Conservation (phyloP, 768 basidiomycete species). For the Leccinum fibrillosum region DNA sequence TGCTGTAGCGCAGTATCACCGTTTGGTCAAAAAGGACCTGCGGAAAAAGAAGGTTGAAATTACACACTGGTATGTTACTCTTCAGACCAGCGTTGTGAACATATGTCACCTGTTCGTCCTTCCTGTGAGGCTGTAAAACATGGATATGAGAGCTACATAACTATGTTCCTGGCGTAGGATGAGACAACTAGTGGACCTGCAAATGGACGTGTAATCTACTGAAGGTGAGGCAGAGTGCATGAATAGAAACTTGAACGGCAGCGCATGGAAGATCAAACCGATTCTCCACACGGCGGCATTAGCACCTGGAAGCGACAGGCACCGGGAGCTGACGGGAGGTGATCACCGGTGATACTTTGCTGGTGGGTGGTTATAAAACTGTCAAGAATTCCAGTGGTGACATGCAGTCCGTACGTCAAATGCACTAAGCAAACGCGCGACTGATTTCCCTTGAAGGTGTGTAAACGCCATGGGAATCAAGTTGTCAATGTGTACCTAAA, state of each 20-base stretch:
- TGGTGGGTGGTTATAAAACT: slow-evolving; percentile 32
- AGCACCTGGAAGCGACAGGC: slow-evolving; percentile 17
- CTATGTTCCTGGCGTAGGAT: slow-evolving; percentile 7
- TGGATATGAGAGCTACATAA: slow-evolving; percentile 23
- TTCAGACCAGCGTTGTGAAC: background rate
- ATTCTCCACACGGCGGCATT: slow-evolving; percentile 42
- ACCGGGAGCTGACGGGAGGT: background rate
- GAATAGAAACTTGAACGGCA: slow-evolving; percentile 26
- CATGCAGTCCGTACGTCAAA: slow-evolving; percentile 13
- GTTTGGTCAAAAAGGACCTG: slow-evolving; percentile 3
- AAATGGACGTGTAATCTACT: background rate
- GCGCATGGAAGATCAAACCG: slow-evolving; percentile 35
- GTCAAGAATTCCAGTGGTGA: slow-evolving; percentile 38
- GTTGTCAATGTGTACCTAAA: background rate
- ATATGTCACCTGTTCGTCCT: slow-evolving; percentile 35
- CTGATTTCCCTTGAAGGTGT: background rate
- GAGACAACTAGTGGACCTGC: background rate
- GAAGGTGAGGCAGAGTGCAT: slow-evolving; percentile 35
- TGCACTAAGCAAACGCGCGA: background rate
- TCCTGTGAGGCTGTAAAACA: slow-evolving; percentile 33
- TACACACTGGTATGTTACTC: slow-evolving; percentile 30
- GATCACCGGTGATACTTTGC: slow-evolving; percentile 35
- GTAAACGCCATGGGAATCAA: background rate
- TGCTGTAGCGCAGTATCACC: slow-evolving; percentile 12
- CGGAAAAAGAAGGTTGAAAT: slow-evolving; percentile 26